phyloP scores from a whole-genome alignment of 306 rosid species.

The Castanea mollissima region DNA sequence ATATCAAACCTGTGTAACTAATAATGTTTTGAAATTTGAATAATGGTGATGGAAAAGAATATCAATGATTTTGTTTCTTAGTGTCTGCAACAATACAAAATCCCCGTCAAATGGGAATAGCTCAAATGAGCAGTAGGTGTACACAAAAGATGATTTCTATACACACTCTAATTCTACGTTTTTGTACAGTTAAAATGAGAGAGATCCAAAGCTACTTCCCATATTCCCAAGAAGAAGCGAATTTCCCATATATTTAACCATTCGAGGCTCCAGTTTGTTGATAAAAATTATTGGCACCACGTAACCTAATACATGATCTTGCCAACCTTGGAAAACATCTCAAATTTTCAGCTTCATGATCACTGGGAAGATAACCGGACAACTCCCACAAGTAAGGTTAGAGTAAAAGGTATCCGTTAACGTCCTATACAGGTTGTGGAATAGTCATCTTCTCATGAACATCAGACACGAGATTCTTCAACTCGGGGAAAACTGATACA shows the following conservation, averaged over 20 bases:
- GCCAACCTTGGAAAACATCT: conserved; percentile 14
- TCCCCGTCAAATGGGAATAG: conserved; percentile 31
- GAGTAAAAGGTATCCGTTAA: not conserved
- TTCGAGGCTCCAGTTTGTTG: not conserved
- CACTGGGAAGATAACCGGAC: conserved; percentile 20
- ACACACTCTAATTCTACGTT: conserved; percentile 40
- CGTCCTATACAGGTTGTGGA: conserved; percentile 48
- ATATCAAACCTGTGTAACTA: not conserved
- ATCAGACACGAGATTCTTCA: conserved; percentile 55
- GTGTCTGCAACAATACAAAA: conserved; percentile 29
- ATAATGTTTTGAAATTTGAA: not conserved
- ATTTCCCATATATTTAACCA: not conserved
- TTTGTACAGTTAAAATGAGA: conserved; percentile 37
- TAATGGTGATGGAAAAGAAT: conserved; percentile 33
- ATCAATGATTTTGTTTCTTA: conserved; percentile 17
- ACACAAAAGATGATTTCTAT: conserved; percentile 31
- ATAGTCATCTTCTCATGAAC: conserved; percentile 47
- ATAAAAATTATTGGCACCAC: not conserved
- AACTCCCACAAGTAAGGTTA: conserved; percentile 19
- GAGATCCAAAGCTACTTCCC: conserved; percentile 7
- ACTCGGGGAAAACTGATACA: conserved; percentile 82
- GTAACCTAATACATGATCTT: not conserved
- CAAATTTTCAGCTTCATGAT: conserved; percentile 20
- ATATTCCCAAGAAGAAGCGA: conserved; percentile 9
- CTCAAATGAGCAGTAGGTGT: conserved; percentile 17